Evolutionary conservation across 768 basidiomycete species (phyloP).

Genomic region (Podaxis carcinomalis): DNA sequence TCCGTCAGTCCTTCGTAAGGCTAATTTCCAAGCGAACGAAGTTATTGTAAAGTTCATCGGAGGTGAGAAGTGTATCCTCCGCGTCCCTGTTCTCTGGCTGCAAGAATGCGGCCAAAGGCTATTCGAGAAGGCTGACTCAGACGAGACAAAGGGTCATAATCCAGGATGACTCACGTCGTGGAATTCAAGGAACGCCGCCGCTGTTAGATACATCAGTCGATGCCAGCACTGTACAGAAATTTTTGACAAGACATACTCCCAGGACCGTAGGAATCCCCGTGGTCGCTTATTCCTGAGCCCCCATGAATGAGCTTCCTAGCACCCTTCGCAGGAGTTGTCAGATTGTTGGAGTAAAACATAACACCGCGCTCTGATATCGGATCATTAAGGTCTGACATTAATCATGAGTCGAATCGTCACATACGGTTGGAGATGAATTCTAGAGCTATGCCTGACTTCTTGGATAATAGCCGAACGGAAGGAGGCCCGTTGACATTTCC

Average conservation of each 20-base stretch:
- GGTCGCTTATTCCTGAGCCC: conserved; percentile 52
- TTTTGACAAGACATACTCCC: conserved; percentile 38
- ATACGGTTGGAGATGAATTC: conserved; percentile 68
- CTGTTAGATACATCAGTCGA: conserved; percentile 24
- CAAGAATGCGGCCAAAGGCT: conserved; percentile 65
- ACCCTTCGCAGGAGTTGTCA: conserved; percentile 41
- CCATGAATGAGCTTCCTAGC: conserved; percentile 74
- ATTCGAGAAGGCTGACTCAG: neutral
- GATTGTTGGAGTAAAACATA: conserved; percentile 69
- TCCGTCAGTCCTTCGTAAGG: neutral
- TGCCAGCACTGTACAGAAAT: neutral
- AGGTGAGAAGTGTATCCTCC: conserved; percentile 64
- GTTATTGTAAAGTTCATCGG: conserved; percentile 72
- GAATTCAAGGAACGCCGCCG: conserved; percentile 66
- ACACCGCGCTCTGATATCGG: conserved; percentile 55
- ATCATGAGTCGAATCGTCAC: conserved; percentile 19
- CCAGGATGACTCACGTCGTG: conserved; percentile 42
- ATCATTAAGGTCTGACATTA: neutral
- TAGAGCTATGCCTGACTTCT: conserved; percentile 55
- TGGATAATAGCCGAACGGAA: conserved; percentile 50
- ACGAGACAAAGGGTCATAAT: conserved; percentile 5
- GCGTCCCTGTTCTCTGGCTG: conserved; percentile 49
- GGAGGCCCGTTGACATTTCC: conserved; percentile 32
- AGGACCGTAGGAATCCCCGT: conserved; percentile 55
- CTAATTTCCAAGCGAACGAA: conserved; percentile 34